Base-by-base conservation (phyloP, 2,329 filamentous ascomycete genomes). In the Chaetomium sp. region DNA sequence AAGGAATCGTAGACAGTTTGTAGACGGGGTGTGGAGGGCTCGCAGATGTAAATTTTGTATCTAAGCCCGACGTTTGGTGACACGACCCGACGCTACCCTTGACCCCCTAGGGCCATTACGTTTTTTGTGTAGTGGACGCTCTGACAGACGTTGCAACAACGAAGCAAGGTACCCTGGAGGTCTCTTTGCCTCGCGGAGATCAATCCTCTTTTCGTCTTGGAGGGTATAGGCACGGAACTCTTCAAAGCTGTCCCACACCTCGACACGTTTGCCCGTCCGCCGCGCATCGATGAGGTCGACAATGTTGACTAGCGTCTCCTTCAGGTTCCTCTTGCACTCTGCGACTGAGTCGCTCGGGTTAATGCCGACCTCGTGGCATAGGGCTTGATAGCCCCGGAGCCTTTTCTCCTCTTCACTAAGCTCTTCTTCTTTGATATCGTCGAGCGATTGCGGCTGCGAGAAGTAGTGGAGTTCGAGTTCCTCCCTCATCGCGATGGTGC, bases 391-490 rank as follows among this genome's bases (percentile, higher is more conserved):
- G 3, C 71, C 71, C 71, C 21, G 35, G 29, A 75, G 70, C 42
- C 13, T 21, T 31, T 29, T 42, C 35, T 62, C 61, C 58, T 63
- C 51, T 29, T 38, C 57, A 6, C 31, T 56, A 19, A 53, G 35
- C 50, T 62, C 54, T 54, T 64, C 55, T 54, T 62, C 57, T 29
- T 59, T 25, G 27, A 25, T 31, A 29, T 53, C 47, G 38, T 53
- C 55, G 33, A 49, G 45, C 9, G 58, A 60, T 58, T 70, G 68
- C n/a, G 70, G 16, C 33, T 68, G 65, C 4, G 70, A 66, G 58
- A 75, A 75, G 69, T 73, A 76, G 64, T 74, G 73, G 10, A 64
- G 50, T 35, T 70, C 70, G 25, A 75, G 62, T 53, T 76, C 73
- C 45, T 72, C 65, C 10, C 69, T 64, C 54, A 76, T 70, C 0